These are phyloP conservation scores for Parasitella parasitica DNA, from an alignment of 371 early-diverging fungal species.

Conservation along the genomic window DNA sequence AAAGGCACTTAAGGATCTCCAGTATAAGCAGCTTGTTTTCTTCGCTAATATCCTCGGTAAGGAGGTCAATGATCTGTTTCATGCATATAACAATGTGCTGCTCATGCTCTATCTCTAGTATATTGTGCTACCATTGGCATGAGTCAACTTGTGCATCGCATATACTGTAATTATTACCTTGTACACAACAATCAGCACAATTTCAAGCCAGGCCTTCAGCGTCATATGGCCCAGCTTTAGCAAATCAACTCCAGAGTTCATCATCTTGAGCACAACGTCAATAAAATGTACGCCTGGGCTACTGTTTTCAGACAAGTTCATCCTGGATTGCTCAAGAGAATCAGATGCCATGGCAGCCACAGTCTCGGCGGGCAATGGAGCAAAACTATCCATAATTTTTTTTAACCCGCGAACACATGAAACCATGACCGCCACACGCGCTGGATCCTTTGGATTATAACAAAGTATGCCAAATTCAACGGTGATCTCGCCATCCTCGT, in stretches of 20 bases:
- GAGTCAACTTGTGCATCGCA: not conserved
- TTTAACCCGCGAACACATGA: conserved; percentile 46
- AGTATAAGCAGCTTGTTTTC: conserved; percentile 60
- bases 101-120: conserved; percentile 41
- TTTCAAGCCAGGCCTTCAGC: conserved; percentile 60
- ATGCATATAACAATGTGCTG: conserved; percentile 45
- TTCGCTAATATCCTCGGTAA: conserved; percentile 53
- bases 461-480: conserved; percentile 38
- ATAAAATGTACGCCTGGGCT: conserved; percentile 49
- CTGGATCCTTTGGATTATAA: conserved; percentile 34
- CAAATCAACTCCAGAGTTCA: conserved; percentile 46
- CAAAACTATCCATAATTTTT: conserved; percentile 54
- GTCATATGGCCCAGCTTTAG: conserved; percentile 43
- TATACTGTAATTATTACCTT: conserved; percentile 37
- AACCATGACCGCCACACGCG: conserved; percentile 37
- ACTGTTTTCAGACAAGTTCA: conserved; percentile 43
- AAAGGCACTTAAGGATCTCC: conserved; percentile 54
- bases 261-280: conserved; percentile 50
- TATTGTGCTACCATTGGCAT: conserved; percentile 42
- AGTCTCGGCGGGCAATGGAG: conserved; percentile 42
- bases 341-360: conserved; percentile 42
- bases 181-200: conserved; percentile 56
- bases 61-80: conserved; percentile 47
- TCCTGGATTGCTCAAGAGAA: conserved; percentile 29
- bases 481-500: conserved; percentile 32